phyloP scores from a whole-genome alignment of 805 yeast genomes.

The Wickerhamomyces bovis region DNA sequence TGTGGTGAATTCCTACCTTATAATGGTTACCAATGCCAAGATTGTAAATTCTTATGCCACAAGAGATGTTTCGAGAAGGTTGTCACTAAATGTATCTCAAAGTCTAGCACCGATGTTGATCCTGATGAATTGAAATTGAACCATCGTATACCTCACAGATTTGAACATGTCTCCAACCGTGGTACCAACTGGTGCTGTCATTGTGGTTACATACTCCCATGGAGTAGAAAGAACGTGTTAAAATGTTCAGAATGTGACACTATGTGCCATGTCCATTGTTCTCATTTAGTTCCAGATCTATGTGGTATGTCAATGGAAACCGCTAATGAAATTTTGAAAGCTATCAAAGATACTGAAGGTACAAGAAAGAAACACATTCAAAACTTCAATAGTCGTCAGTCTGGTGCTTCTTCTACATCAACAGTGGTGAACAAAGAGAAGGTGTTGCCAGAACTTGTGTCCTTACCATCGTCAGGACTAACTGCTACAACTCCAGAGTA shows the following conservation, averaged over 20 bases:
- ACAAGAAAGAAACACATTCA: slow-evolving; percentile 22
- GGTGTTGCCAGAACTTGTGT: background rate
- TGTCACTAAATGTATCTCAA: slow-evolving; percentile 78
- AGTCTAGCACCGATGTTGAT: slow-evolving; percentile 62
- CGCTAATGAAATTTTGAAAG: slow-evolving; percentile 82
- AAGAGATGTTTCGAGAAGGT: slow-evolving; percentile 76
- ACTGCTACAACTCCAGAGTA: background rate
- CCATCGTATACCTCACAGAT: slow-evolving; percentile 95
- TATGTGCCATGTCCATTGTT: slow-evolving; percentile 90
- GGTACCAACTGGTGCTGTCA: slow-evolving; percentile 99
- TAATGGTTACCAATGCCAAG: slow-evolving; percentile 83
- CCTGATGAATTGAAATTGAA: slow-evolving; percentile 77
- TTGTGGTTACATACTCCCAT: slow-evolving; percentile 93
- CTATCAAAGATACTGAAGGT: slow-evolving; percentile 69
- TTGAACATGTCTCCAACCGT: slow-evolving; percentile 84
- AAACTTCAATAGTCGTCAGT: slow-evolving; percentile 13
- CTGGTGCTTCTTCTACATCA: slow-evolving; percentile 8
- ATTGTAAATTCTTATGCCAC: slow-evolving; percentile 75
- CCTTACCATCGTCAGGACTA: background rate
- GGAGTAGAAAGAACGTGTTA: slow-evolving; percentile 89
- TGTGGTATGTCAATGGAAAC: slow-evolving; percentile 98
- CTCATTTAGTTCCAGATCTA: slow-evolving; percentile 93
- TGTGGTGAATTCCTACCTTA: slow-evolving; percentile 93
- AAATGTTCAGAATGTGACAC: slow-evolving; percentile 92
- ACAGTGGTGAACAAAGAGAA: slow-evolving; percentile 2